Conservation (phyloP, 2,329 filamentous ascomycete genomes). For the Pyrenochaeta sp. region DNA sequence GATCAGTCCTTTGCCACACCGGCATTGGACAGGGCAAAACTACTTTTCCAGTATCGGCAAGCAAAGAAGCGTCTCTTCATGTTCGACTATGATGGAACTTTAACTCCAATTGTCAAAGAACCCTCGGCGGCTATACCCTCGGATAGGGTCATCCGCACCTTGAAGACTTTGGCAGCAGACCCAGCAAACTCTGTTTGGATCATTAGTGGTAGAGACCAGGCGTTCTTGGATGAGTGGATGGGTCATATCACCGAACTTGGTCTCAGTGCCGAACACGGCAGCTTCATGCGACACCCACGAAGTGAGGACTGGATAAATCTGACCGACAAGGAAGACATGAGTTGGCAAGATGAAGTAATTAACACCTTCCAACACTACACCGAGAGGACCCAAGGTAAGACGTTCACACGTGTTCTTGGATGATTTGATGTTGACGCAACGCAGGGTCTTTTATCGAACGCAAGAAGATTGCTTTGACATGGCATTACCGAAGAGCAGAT, state of each 20-base stretch:
- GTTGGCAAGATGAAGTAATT: slow-evolving; percentile 87
- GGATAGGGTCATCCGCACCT: slow-evolving; percentile 78
- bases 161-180: slow-evolving; percentile 82
- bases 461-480: slow-evolving; percentile 93
- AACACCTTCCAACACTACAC: slow-evolving; percentile 88
- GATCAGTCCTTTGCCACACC: slow-evolving; percentile 81
- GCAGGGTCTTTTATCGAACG: slow-evolving; percentile 89
- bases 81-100: slow-evolving; percentile 98
- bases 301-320: slow-evolving; percentile 85
- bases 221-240: slow-evolving; percentile 88
- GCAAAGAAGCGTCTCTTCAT: slow-evolving; percentile 88
- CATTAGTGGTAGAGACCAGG: slow-evolving; percentile 92
- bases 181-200: slow-evolving; percentile 94
- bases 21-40: slow-evolving; percentile 75
- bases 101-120: slow-evolving; percentile 92
- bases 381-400: slow-evolving; percentile 80
- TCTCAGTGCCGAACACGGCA: slow-evolving; percentile 96
- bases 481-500: slow-evolving; percentile 95
- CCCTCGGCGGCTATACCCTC: slow-evolving; percentile 89
- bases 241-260: slow-evolving; percentile 90
- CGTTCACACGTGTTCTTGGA: too few relatives aligned
- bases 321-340: slow-evolving; percentile 86
- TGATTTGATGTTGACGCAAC: slow-evolving; percentile 18
- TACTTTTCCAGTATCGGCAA: slow-evolving; percentile 77
- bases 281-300: slow-evolving; percentile 86